Evolutionary conservation across 345 rosid genomes (phyloP).

Genomic region (Trapa incisa): DNA sequence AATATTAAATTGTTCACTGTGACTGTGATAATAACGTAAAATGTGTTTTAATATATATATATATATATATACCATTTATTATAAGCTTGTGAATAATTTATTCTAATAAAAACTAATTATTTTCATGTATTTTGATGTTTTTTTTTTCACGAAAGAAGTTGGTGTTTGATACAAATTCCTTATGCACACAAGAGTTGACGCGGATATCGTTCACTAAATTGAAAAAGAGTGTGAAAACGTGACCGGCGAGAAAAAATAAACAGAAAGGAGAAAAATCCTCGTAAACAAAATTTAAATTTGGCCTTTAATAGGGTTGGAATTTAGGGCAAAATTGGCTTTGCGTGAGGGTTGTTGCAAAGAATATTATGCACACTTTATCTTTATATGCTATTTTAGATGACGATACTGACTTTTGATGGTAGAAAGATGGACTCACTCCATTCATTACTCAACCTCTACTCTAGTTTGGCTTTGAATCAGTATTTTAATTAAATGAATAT

Average conservation of each 20-base stretch:
- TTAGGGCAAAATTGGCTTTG: constrained; percentile 7
- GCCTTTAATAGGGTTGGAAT: constrained; percentile 4
- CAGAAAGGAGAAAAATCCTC: background rate
- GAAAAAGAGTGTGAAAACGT: constrained; percentile 2
- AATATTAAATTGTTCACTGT: background rate
- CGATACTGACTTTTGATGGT: background rate
- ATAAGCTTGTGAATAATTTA: too few species aligned
- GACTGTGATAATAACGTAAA: too few species aligned
- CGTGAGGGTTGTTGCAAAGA: constrained; percentile 5
- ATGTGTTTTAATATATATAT: too few species aligned
- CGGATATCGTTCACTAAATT: background rate
- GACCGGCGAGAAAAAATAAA: background rate
- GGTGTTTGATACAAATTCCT: background rate
- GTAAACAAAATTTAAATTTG: background rate
- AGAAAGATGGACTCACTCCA: too few species aligned
- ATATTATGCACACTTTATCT: constrained; percentile 3
- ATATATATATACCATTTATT: too few species aligned
- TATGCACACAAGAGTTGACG: background rate
- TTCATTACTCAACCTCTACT: too few species aligned
- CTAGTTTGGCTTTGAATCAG: too few species aligned
- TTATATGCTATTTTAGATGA: constrained; percentile 3
- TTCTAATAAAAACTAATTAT: too few species aligned
- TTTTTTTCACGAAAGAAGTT: background rate
- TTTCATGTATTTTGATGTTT: too few species aligned
- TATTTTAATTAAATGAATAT: too few species aligned